Conservation (phyloP, 208 protist genomes). For the Wallacemonas sp. region DNA sequence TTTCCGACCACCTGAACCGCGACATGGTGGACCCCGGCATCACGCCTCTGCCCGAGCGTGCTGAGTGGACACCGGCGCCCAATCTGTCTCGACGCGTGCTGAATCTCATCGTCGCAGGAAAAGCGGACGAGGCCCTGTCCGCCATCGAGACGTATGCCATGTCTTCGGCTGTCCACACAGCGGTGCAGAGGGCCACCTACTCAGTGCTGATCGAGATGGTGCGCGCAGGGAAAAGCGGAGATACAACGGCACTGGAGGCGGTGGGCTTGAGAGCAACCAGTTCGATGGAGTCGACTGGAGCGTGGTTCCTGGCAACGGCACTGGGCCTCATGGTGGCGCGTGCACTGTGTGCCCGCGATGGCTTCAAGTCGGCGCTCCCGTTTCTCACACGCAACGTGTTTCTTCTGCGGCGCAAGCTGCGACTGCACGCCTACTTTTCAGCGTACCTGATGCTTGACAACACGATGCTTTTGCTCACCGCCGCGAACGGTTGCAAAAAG, state of each 20-base stretch:
- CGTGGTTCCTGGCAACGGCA: not conserved
- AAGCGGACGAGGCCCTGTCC: slow-evolving; percentile 17
- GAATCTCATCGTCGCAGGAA: slow-evolving; percentile 11
- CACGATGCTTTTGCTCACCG: slow-evolving; percentile 22
- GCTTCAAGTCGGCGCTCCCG: slow-evolving; percentile 24
- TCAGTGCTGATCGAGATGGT: not conserved
- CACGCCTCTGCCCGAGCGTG: not conserved
- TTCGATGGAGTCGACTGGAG: not conserved
- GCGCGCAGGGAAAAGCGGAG: not conserved
- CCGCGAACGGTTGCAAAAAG: slow-evolving; percentile 16
- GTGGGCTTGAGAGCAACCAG: not conserved
- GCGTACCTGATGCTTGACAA: slow-evolving; percentile 41
- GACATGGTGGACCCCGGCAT: not conserved
- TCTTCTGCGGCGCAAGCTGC: slow-evolving; percentile 16
- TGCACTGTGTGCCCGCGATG: slow-evolving; percentile 17
- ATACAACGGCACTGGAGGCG: not conserved
- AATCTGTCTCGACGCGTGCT: not conserved
- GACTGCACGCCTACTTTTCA: slow-evolving; percentile 44
- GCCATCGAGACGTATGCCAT: slow-evolving; percentile 4
- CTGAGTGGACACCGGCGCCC: not conserved
- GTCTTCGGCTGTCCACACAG: not conserved
- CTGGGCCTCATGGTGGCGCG: slow-evolving; percentile 6
- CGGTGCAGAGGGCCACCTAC: not conserved
- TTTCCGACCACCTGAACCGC: not conserved
- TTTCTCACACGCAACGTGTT: slow-evolving; percentile 27